Evolutionary conservation across 2,329 filamentous ascomycete species (phyloP).

Genomic region (Acrodontium crateriforme): DNA sequence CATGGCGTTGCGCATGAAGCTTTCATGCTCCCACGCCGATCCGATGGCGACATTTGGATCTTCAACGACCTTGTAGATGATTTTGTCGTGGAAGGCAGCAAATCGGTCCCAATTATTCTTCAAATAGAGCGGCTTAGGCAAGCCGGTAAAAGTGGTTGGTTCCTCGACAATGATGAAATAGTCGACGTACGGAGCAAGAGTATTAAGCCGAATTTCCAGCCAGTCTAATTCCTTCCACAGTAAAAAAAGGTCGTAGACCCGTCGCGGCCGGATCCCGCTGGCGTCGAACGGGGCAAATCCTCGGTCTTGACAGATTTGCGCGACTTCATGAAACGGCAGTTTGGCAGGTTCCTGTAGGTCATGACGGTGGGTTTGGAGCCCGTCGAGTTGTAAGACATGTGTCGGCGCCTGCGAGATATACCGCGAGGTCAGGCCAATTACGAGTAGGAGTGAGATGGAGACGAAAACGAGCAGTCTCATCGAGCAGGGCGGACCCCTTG

Average conservation of each 20-base stretch:
- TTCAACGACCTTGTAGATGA: slow-evolving; percentile 44
- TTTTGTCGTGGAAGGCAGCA: slow-evolving; percentile 41
- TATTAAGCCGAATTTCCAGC: slow-evolving; percentile 49
- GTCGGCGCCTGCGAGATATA: no score
- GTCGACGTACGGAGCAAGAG: slow-evolving; percentile 44
- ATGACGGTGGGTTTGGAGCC: no score
- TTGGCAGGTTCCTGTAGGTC: no score
- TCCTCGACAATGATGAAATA: slow-evolving; percentile 53
- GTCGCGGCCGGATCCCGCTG: slow-evolving; percentile 25
- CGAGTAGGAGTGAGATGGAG: no score
- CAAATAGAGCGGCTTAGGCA: slow-evolving; percentile 41
- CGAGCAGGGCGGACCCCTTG: no score
- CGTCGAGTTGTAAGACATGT: no score
- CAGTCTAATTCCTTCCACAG: slow-evolving; percentile 51
- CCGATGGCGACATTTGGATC: slow-evolving; percentile 26
- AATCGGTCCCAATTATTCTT: slow-evolving; percentile 41
- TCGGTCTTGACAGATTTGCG: slow-evolving; percentile 5
- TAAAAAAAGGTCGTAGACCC: slow-evolving; percentile 49
- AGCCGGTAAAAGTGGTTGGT: slow-evolving; percentile 45
- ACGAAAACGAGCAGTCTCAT: no score
- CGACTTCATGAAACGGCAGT: no score
- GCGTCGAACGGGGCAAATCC: slow-evolving; percentile 4
- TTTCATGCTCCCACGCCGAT: slow-evolving; percentile 40
- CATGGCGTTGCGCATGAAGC: slow-evolving; percentile 43
- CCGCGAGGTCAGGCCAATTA: no score